Evolutionary conservation across 768 basidiomycete species (phyloP), one percentile per base, ranked within the genome.

Genomic region (Ramaria sp.): DNA sequence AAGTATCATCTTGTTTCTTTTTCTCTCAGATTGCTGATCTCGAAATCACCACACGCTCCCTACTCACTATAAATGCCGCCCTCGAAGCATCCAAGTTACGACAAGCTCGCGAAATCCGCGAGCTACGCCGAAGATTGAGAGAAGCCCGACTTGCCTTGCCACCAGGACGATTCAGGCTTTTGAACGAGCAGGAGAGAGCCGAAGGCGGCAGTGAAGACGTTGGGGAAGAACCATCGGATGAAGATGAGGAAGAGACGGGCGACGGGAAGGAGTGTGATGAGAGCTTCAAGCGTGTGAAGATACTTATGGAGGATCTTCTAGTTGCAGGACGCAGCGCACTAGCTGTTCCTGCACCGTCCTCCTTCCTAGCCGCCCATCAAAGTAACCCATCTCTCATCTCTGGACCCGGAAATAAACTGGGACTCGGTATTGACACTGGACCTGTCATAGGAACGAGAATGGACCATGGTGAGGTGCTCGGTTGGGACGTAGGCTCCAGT

Each of bases 21-120:
- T 56, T 8, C 24, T 20, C 24, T 15, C 57, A 95, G 92, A 94
- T 95, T 56, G 88, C 86, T 12, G 91, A 95, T 69, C 73, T 95
- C 10, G 88, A 94, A 67, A 95, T 95, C 62, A 85, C 88, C 5
- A 94, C 91, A 66, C 76, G 79, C 32, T 95, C 91, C 1, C 75
- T 95, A 16, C 74, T 94, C 44, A 79, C 81, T 1, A 91, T 95
- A 69, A 95, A 94, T 62, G 72, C 83, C 1, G 78, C 85, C 16
- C 74, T 95, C 20, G 91, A 95, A 66, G 77, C 81, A 34, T 78
- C 79, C 32, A 91, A 89, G 67, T 78, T 85, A 59, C 77, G 76
- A 27, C 91, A 94, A 62, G 80, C 83, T 6, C 82, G 79, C 59
- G 92, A 95, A 68, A 92, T 95, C 50, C 78, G 87, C 20, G 88